A percentile compares a stretch with the other conserved stretches of the same genome.
phyloP scores from a whole-genome alignment of 148 eudicot genomes.

The Rhododendron molle region DNA sequence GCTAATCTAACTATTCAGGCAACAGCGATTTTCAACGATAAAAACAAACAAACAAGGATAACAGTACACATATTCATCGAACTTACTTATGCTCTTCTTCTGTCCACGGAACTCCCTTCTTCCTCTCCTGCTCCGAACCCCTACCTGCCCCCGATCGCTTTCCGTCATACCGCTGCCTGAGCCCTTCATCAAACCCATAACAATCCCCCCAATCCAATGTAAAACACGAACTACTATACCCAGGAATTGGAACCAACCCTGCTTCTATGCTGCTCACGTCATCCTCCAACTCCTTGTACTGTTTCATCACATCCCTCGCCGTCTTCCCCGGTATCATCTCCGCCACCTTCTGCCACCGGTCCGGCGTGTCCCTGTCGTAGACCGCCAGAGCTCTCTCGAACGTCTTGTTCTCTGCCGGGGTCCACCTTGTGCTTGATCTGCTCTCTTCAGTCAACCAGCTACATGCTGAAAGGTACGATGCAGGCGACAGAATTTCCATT shows the following conservation, averaged over 20 bases:
- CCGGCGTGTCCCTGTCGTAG: constrained; percentile 76
- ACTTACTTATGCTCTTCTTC: constrained; percentile 97
- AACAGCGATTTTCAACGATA: background rate
- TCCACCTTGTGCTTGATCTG: constrained; percentile 57
- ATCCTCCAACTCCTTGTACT: constrained; percentile 72
- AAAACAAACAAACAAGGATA: background rate
- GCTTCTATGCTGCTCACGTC: constrained; percentile 90
- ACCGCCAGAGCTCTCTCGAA: constrained; percentile 85
- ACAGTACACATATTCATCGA: background rate
- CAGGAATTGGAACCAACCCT: constrained; percentile 64
- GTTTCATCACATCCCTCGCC: constrained; percentile 71
- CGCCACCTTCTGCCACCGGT: constrained; percentile 84
- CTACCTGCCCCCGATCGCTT: constrained; percentile 43
- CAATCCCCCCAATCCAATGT: constrained; percentile 75
- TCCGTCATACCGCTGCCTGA: constrained; percentile 39
- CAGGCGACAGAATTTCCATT: constrained; percentile 66
- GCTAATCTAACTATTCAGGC: background rate
- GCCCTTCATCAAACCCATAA: constrained; percentile 56
- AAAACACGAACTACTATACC: constrained; percentile 51
- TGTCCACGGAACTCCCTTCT: constrained; percentile 99
- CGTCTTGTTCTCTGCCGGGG: constrained; percentile 75
- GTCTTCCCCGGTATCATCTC: constrained; percentile 86
- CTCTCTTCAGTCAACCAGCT: constrained; percentile 68
- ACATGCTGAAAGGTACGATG: constrained; percentile 45
- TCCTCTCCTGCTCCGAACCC: constrained; percentile 82